These are phyloP conservation scores for Clonostachys rhizophaga DNA, from an alignment of 2,329 filamentous ascomycete species.

Conservation along the genomic window DNA sequence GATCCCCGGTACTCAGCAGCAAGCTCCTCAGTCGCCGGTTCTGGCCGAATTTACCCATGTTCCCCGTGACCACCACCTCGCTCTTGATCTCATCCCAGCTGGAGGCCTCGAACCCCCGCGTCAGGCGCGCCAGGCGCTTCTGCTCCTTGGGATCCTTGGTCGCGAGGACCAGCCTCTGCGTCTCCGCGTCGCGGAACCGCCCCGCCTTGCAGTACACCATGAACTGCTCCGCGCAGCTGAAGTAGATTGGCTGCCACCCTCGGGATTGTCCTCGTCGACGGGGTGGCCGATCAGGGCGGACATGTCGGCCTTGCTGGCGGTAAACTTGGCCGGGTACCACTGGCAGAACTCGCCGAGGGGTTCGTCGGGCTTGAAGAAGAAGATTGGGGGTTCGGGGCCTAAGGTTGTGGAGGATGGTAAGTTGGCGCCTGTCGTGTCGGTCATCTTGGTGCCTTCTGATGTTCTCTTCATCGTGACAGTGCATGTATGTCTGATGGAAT, in stretches of 20 bases:
- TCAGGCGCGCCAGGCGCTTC: constrained; percentile 16
- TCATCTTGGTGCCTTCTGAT: too few relatives aligned
- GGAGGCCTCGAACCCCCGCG: constrained; percentile 14
- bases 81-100: constrained; percentile 23
- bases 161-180: constrained; percentile 12
- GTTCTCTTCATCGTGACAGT: too few relatives aligned
- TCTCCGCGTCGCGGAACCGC: constrained; percentile 19
- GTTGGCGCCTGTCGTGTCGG: too few relatives aligned
- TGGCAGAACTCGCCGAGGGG: constrained; percentile 26
- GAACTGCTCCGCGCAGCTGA: constrained; percentile 29
- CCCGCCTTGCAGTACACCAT: constrained; percentile 35
- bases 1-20: constrained; percentile 19
- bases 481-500: too few relatives aligned
- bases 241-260: constrained; percentile 13
- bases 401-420: background rate
- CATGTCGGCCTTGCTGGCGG: constrained; percentile 15
- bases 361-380: constrained; percentile 22
- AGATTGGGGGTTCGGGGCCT: constrained; percentile 7
- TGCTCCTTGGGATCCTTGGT: constrained; percentile 17
- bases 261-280: constrained; percentile 7
- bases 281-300: constrained; percentile 14
- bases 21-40: constrained; percentile 15
- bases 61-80: constrained; percentile 20
- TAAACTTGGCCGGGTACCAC: constrained; percentile 22
- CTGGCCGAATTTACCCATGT: constrained; percentile 22